These are phyloP conservation scores for Metschnikowia hibisci DNA, from an alignment of 805 yeast species.

Conservation along the genomic window DNA sequence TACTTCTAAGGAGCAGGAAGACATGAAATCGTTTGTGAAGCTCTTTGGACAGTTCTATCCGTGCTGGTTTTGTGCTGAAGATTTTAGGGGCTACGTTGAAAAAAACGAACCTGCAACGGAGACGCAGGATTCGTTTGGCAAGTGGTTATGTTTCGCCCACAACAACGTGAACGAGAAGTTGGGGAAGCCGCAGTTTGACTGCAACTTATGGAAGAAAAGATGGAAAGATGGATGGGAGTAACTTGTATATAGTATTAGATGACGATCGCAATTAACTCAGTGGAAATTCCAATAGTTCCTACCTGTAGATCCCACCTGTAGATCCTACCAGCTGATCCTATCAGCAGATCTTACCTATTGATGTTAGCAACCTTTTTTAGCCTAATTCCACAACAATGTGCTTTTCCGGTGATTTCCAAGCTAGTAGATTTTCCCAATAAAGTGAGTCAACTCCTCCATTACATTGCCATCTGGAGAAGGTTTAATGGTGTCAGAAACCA, in stretches of 20 bases:
- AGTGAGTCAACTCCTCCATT: constrained; percentile 29
- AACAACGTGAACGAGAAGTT: constrained; percentile 85
- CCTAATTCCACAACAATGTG: background rate
- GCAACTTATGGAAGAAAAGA: constrained; percentile 85
- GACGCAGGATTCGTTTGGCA: constrained; percentile 74
- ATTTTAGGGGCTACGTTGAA: constrained; percentile 61
- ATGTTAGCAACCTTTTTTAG: too few relatives aligned
- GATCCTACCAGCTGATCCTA: background rate
- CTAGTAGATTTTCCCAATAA: constrained; percentile 25
- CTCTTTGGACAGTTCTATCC: constrained; percentile 83
- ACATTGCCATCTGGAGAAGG: constrained; percentile 20
- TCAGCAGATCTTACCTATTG: background rate
- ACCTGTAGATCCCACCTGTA: too few relatives aligned
- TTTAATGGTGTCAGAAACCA: constrained; percentile 40
- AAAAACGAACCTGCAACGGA: constrained; percentile 53
- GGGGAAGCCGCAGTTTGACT: constrained; percentile 83
- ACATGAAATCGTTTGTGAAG: constrained; percentile 64
- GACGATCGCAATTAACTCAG: too few relatives aligned
- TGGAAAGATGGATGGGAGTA: constrained; percentile 92
- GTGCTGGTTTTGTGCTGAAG: constrained; percentile 90
- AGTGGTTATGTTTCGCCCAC: constrained; percentile 94
- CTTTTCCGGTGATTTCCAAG: background rate
- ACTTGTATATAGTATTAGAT: background rate
- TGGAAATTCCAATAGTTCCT: too few relatives aligned
- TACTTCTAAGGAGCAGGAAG: constrained; percentile 54